These are phyloP conservation scores for Clavariopsis aquatica DNA, from an alignment of 495 filamentous ascomycete species.

Conservation along the genomic window DNA sequence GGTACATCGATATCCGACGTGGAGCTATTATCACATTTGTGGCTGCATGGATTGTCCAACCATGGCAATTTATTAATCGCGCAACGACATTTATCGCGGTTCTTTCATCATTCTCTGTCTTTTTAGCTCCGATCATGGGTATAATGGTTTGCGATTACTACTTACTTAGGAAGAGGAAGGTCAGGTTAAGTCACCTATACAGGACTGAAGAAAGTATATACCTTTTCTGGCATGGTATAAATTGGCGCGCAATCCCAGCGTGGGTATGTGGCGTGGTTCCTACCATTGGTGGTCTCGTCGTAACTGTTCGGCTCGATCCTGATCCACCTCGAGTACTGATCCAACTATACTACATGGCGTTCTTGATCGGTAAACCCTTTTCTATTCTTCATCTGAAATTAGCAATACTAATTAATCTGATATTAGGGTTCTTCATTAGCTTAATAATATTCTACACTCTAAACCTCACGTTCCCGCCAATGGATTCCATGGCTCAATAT, in stretches of 20 bases:
- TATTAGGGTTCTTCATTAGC: constrained; percentile 45
- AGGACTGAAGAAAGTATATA: constrained; percentile 36
- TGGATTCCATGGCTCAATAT: constrained; percentile 35
- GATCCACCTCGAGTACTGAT: constrained; percentile 37
- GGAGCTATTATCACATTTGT: constrained; percentile 50
- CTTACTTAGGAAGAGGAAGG: constrained; percentile 39
- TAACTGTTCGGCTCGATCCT: constrained; percentile 38
- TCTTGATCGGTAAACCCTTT: constrained; percentile 41
- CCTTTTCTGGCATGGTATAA: constrained; percentile 46
- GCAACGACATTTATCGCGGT: constrained; percentile 55
- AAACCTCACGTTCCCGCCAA: constrained; percentile 42
- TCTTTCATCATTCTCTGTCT: constrained; percentile 53
- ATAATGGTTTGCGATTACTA: constrained; percentile 49
- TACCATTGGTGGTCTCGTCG: constrained; percentile 43
- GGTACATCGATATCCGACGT: constrained; percentile 55
- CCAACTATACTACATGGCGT: constrained; percentile 46
- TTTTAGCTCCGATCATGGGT: constrained; percentile 50
- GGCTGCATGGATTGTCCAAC: constrained; percentile 52
- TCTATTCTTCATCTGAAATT: not conserved
- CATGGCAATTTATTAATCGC: constrained; percentile 55
- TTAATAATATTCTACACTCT: constrained; percentile 37
- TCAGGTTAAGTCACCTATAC: constrained; percentile 45
- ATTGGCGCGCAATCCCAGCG: constrained; percentile 43
- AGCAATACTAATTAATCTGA: constrained; percentile 1
- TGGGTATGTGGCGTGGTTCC: constrained; percentile 46